Evolutionary conservation across 1,139 yeast genomes (phyloP), one percentile per base, ranked within the genome.

Genomic region (Candida sp.): DNA sequence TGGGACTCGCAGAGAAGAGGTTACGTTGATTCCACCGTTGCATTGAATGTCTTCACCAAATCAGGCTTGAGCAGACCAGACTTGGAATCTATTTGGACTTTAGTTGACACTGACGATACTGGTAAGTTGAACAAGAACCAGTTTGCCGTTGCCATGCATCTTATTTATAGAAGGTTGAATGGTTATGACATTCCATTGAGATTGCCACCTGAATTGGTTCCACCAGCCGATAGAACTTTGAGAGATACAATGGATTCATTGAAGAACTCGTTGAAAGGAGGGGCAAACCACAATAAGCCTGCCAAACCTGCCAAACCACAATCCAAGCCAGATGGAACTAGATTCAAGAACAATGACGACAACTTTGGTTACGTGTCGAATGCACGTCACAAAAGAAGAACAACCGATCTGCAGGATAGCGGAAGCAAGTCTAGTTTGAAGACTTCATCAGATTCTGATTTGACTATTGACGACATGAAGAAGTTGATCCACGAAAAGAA

Each of bases 41-140:
- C 97, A 1, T 91, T 94, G 49, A 84, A 84, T 54, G 87, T 94
- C 37, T 92, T 94, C 69, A 87, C 96, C 46, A 94, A 94, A 69
- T 88, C 96, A 28, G 98, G 98, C 1, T 81, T 94, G 58, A 80
- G 86, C 51, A 84, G 98, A 68, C 81, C 85, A 7, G 98, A 93
- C 60, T 78, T 94, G 55, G 98, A 93, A 67, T 78, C 86, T 37
- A 90, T 94, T 56, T 94, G 99, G 99, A 91, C 88, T 49, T 74
- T 88, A 57, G 83, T 88, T 35, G 93, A 89, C 63, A 76, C 83
- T 23, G 84, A 85, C 49, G 87, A 88, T 62, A 79, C 85, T 51
- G 92, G 94, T 2, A 86, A 83, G 63, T 77, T 88, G 58, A 88
- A 87, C 64, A 85, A 83, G 61, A 93, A 88, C 66, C 92, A 88